These are phyloP conservation scores for Ploettnerulaceae sp. DNA, from an alignment of 2,329 filamentous ascomycete genomes.

Conservation along the genomic window DNA sequence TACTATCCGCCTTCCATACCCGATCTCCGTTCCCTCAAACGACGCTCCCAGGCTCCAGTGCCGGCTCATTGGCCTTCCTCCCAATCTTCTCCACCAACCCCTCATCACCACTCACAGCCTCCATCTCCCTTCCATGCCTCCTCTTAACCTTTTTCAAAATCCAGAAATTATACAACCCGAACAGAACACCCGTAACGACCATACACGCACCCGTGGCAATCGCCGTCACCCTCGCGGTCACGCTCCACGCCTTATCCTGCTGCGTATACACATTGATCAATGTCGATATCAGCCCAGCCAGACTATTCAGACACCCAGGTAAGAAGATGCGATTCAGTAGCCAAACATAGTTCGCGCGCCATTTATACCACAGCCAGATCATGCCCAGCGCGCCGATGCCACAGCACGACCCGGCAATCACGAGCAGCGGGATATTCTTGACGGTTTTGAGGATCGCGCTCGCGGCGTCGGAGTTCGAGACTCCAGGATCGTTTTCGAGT, in stretches of 20 bases:
- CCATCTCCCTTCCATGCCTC: conserved; percentile 26
- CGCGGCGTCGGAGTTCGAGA: conserved; percentile 11
- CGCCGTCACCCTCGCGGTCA: conserved; percentile 29
- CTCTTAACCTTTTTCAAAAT: conserved; percentile 26
- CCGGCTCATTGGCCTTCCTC: conserved; percentile 20
- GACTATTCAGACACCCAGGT: conserved; percentile 27
- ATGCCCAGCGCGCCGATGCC: conserved; percentile 27
- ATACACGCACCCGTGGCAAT: conserved; percentile 22
- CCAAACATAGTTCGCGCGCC: conserved; percentile 29
- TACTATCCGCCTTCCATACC: too few species aligned
- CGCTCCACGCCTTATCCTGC: conserved; percentile 24
- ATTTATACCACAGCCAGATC: conserved; percentile 24
- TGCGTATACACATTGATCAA: conserved; percentile 28
- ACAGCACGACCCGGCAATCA: conserved; percentile 23
- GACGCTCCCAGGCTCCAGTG: conserved; percentile 24
- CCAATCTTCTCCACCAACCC: conserved; percentile 23
- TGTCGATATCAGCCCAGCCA: conserved; percentile 28
- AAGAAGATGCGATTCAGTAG: conserved; percentile 29
- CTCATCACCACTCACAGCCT: conserved; percentile 10
- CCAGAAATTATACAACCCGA: conserved; percentile 29
- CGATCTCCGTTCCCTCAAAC: conserved; percentile 14
- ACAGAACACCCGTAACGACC: conserved; percentile 23
- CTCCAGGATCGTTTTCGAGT: conserved; percentile 3
- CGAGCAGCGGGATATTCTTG: conserved; percentile 26
- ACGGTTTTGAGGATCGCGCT: conserved; percentile 16